These are phyloP conservation scores for Casuarina equisetifolia DNA, from an alignment of 306 rosid genomes.

Conservation along the genomic window DNA sequence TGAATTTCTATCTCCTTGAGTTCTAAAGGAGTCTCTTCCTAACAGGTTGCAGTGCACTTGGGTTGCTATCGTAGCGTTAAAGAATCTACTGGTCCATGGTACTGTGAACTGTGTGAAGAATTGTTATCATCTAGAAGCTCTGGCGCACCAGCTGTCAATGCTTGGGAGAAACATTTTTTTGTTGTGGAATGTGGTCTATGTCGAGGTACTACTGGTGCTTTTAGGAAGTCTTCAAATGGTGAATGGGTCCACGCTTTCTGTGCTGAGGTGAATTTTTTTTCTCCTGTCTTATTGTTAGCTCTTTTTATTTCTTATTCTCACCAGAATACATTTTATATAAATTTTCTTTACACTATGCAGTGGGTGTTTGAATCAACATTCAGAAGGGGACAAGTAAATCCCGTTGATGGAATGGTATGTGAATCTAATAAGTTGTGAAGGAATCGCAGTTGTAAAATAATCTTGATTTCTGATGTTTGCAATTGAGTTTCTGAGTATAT, in stretches of 20 bases:
- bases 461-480: neutral
- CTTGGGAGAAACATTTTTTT: constrained; percentile 81
- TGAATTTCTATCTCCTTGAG: constrained; percentile 16
- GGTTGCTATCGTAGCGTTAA: constrained; percentile 81
- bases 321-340: constrained; percentile 9
- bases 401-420: constrained; percentile 89
- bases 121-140: constrained; percentile 47
- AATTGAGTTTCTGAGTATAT: neutral
- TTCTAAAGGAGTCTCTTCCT: constrained; percentile 14
- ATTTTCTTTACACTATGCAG: constrained; percentile 40
- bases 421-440: constrained; percentile 12
- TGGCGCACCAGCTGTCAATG: constrained; percentile 57
- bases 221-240: constrained; percentile 85
- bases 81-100: constrained; percentile 92
- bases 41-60: constrained; percentile 94
- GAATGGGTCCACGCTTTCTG: constrained; percentile 99
- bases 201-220: constrained; percentile 90
- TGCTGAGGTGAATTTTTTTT: constrained; percentile 69
- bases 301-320: constrained; percentile 8
- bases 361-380: constrained; percentile 89
- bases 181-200: constrained; percentile 87
- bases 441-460: neutral
- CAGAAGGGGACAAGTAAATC: constrained; percentile 79
- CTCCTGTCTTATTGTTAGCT: constrained; percentile 3
- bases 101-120: constrained; percentile 90